Conservation (phyloP, 75 land plant species). For the Sequoia sempervirens region DNA sequence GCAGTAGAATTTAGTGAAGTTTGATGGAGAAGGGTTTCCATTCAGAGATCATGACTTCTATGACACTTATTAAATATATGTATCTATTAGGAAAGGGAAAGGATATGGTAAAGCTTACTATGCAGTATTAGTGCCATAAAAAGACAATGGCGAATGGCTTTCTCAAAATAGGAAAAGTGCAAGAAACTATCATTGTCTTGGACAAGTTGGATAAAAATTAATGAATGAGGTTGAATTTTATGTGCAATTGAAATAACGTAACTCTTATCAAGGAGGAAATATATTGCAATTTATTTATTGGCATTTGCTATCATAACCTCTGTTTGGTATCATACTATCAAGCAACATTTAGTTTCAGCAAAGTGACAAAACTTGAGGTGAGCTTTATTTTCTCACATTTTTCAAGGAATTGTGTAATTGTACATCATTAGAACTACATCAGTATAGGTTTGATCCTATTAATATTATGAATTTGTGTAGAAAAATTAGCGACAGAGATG, state of each 20-base stretch:
- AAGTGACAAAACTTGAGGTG: slow-evolving; percentile 4
- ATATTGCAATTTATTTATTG: not conserved
- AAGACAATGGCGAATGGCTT: slow-evolving; percentile 39
- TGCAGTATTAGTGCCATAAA: slow-evolving; percentile 30
- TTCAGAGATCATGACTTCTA: slow-evolving; percentile 50
- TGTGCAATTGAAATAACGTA: slow-evolving; percentile 7
- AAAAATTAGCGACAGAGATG: too few relatives aligned
- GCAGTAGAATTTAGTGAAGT: slow-evolving; percentile 49
- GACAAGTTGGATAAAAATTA: slow-evolving; percentile 19
- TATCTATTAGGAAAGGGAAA: slow-evolving; percentile 44
- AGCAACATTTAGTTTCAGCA: slow-evolving; percentile 33
- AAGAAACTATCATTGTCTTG: slow-evolving; percentile 47
- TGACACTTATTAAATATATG: slow-evolving; percentile 47
- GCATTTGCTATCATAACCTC: not conserved
- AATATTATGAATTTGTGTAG: too few relatives aligned
- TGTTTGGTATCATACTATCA: slow-evolving; percentile 17
- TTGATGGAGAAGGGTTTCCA: slow-evolving; percentile 46
- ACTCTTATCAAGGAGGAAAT: not conserved
- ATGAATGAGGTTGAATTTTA: not conserved
- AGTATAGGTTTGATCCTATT: too few relatives aligned
- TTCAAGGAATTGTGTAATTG: too few relatives aligned
- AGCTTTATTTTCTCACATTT: too few relatives aligned
- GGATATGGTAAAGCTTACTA: slow-evolving; percentile 35
- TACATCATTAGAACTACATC: too few relatives aligned
- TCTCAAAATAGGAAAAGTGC: slow-evolving; percentile 38